Conservation (phyloP, 352 stramenopile genomes). For the Globisporangium recalcitrans region DNA sequence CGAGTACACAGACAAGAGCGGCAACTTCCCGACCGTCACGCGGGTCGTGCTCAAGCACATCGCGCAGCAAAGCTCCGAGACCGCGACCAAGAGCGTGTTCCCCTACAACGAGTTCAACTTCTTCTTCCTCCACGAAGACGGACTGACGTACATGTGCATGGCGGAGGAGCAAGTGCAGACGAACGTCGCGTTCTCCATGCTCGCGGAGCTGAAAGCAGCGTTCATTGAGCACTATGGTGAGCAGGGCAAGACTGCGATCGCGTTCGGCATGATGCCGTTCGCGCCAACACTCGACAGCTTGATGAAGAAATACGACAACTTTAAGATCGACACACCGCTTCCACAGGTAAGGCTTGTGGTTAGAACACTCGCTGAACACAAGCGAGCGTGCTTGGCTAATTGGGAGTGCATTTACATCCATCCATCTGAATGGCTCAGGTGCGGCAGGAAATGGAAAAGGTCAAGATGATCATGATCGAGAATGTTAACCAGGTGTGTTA, state of each 20-base stretch:
- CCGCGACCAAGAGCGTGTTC: constrained; percentile 50
- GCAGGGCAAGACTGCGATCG: constrained; percentile 58
- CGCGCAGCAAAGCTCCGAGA: constrained; percentile 37
- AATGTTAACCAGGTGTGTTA: constrained; percentile 91
- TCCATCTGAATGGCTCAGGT: constrained; percentile 28
- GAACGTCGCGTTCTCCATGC: constrained; percentile 70
- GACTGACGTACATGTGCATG: constrained; percentile 83
- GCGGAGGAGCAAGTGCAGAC: constrained; percentile 69
- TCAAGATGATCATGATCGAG: constrained; percentile 98
- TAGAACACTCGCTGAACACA: background rate
- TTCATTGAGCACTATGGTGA: constrained; percentile 67
- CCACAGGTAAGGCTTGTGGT: constrained; percentile 29
- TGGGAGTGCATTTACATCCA: background rate
- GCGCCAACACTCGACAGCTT: constrained; percentile 47
- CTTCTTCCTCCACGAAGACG: constrained; percentile 71
- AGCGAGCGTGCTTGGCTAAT: background rate
- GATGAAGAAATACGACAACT: constrained; percentile 86
- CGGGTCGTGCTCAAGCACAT: constrained; percentile 71
- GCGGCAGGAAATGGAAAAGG: constrained; percentile 95
- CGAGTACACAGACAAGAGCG: constrained; percentile 67
- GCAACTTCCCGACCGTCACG: constrained; percentile 75
- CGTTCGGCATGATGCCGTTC: constrained; percentile 69
- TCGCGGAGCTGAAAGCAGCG: constrained; percentile 53
- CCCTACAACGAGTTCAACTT: constrained; percentile 80
- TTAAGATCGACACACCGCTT: constrained; percentile 72